phyloP scores from a whole-genome alignment of 306 rosid genomes.

The Rosa persica region DNA sequence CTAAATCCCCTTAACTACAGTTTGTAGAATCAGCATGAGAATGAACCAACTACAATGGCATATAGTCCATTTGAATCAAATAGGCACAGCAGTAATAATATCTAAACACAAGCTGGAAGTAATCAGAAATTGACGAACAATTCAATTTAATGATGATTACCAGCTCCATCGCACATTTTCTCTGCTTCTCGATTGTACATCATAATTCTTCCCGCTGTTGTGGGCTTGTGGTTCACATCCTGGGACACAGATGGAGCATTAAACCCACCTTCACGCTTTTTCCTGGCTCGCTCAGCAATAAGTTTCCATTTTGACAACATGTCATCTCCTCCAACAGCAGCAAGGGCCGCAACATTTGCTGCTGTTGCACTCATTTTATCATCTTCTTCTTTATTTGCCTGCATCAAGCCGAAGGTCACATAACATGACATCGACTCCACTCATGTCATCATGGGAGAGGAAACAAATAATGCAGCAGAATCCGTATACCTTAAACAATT shows the following conservation, averaged over 20 bases:
- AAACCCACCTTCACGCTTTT: conserved; percentile 78
- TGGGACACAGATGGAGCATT: conserved; percentile 68
- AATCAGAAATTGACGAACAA: neutral
- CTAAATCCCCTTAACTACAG: too few species aligned
- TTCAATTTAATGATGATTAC: conserved; percentile 34
- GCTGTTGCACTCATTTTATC: conserved; percentile 95
- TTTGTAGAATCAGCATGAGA: too few species aligned
- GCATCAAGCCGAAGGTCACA: conserved; percentile 17
- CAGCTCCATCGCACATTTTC: conserved; percentile 41
- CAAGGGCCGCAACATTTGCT: conserved; percentile 95
- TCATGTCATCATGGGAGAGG: neutral
- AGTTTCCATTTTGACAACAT: conserved; percentile 94
- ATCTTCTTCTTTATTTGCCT: conserved; percentile 80
- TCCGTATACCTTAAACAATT: conserved; percentile 59
- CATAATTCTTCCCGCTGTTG: conserved; percentile 45
- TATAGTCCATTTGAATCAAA: too few species aligned
- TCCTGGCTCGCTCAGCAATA: conserved; percentile 91
- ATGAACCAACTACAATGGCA: too few species aligned
- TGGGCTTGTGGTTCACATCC: conserved; percentile 57
- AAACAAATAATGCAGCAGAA: conserved; percentile 1
- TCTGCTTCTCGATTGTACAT: conserved; percentile 64
- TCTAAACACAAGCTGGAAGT: too few species aligned
- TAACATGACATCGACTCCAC: too few species aligned
- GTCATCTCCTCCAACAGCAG: conserved; percentile 98
- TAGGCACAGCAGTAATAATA: neutral